Conservation (phyloP, 2,329 filamentous ascomycete genomes). For the Drechslerella coelobrocha region DNA sequence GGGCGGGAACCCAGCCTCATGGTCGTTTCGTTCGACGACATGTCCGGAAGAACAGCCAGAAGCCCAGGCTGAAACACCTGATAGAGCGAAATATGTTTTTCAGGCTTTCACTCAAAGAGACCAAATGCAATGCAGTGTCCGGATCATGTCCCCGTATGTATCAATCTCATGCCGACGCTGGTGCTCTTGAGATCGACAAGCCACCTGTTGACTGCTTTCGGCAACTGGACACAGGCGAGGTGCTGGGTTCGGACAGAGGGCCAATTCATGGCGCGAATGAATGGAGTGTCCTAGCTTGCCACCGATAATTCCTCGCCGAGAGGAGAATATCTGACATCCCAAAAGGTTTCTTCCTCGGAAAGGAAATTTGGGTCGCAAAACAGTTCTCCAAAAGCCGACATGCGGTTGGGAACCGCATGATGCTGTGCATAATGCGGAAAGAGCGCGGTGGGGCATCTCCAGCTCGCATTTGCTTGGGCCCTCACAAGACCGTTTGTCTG, state of each 20-base stretch:
- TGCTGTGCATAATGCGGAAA: constrained; percentile 23
- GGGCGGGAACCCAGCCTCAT: constrained; percentile 21
- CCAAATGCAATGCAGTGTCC: background rate
- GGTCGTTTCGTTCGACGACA: background rate
- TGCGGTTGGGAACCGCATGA: constrained; percentile 44
- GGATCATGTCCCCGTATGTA: constrained; percentile 1
- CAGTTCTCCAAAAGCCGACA: constrained; percentile 16
- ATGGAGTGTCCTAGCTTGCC: constrained; percentile 10
- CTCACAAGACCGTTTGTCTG: constrained; percentile 33
- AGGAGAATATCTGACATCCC: background rate
- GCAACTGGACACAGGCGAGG: constrained; percentile 33
- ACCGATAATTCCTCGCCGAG: constrained; percentile 5
- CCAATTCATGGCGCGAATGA: constrained; percentile 12
- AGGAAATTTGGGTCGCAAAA: constrained; percentile 34
- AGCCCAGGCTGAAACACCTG: background rate
- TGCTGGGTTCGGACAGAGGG: constrained; percentile 30
- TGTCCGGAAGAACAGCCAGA: background rate
- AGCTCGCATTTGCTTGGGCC: constrained; percentile 1
- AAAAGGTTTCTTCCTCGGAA: constrained; percentile 11
- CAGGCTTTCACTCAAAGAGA: background rate
- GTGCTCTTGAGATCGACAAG: constrained; percentile 38
- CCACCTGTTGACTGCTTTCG: constrained; percentile 43
- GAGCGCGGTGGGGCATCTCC: constrained; percentile 1
- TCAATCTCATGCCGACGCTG: background rate
- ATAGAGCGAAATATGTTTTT: background rate